A percentile compares a stretch with the other conserved stretches of the same genome.
Evolutionary conservation across 1,284 basidiomycete species (phyloP).

Genomic region (Flammula alnicola): DNA sequence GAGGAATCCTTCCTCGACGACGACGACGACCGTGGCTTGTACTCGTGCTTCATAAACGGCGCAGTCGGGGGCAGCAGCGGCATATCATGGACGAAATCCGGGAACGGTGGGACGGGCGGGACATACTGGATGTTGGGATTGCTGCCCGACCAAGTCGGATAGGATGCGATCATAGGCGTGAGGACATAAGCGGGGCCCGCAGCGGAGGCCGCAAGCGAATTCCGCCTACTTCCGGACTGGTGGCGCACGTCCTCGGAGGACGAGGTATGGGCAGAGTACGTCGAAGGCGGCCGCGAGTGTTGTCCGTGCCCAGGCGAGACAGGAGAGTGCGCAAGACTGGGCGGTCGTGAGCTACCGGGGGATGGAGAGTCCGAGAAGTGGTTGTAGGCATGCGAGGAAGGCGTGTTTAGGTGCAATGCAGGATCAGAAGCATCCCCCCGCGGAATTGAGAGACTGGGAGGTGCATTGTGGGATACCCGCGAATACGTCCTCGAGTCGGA

Average conservation of each 20-base stretch:
- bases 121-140: constrained; percentile 36
- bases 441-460: constrained; percentile 34
- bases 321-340: constrained; percentile 45
- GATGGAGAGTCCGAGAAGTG: constrained; percentile 37
- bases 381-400: constrained; percentile 20
- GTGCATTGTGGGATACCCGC: constrained; percentile 42
- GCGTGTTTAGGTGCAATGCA: constrained; percentile 23
- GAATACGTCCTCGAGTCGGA: constrained; percentile 42
- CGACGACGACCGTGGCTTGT: constrained; percentile 34
- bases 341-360: constrained; percentile 54
- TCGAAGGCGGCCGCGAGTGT: constrained; percentile 56
- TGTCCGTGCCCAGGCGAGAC: constrained; percentile 32
- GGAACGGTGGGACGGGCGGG: constrained; percentile 36
- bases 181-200: constrained; percentile 14
- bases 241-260: constrained; percentile 62
- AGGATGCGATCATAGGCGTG: constrained; percentile 31
- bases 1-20: constrained; percentile 30
- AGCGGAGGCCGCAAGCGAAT: constrained; percentile 47
- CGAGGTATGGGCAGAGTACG: constrained; percentile 48
- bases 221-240: constrained; percentile 42
- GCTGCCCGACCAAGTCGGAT: constrained; percentile 43
- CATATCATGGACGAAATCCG: constrained; percentile 45
- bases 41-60: constrained; percentile 73
- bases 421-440: constrained; percentile 51
- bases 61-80: constrained; percentile 74